Conservation (phyloP, 441 rosid genomes). For the Iberis amara region DNA sequence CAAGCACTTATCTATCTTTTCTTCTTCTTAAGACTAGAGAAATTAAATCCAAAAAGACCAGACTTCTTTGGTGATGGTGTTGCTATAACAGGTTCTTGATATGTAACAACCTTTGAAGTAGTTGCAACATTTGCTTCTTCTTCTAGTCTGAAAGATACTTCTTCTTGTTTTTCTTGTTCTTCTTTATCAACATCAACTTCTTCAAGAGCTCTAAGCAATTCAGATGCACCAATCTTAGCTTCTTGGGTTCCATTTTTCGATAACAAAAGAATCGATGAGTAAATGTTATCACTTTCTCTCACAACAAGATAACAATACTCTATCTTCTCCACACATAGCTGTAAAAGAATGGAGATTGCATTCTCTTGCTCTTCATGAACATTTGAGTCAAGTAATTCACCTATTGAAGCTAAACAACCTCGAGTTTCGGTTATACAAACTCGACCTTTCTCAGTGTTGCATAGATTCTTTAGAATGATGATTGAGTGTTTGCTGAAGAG, state of each 20-base stretch:
- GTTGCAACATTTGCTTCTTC: slow-evolving; percentile 25
- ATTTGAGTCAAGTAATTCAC: slow-evolving; percentile 49
- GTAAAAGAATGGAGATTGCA: slow-evolving; percentile 56
- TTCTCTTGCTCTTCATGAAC: slow-evolving; percentile 62
- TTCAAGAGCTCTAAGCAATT: slow-evolving; percentile 62
- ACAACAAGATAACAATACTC: slow-evolving; percentile 63
- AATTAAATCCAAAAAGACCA: slow-evolving; percentile 33
- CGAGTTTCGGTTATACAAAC: slow-evolving; percentile 49
- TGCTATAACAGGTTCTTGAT: slow-evolving; percentile 4
- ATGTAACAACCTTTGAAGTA: slow-evolving; percentile 11
- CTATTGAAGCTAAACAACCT: slow-evolving; percentile 55
- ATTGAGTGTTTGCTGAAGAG: slow-evolving; percentile 43
- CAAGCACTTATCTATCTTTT: slow-evolving; percentile 1
- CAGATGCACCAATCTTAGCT: slow-evolving; percentile 51
- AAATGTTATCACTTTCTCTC: slow-evolving; percentile 44
- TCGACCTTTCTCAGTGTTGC: slow-evolving; percentile 50
- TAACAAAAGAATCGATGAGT: slow-evolving; percentile 49
- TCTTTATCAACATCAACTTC: slow-evolving; percentile 28
- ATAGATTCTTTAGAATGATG: slow-evolving; percentile 46
- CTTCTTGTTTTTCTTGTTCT: slow-evolving; percentile 29
- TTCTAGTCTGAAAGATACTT: slow-evolving; percentile 24
- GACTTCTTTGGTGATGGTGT: slow-evolving; percentile 35
- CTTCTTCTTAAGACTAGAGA: slow-evolving; percentile 29
- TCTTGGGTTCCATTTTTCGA: slow-evolving; percentile 59
- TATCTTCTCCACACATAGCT: slow-evolving; percentile 58